Conservation (phyloP, 2,329 filamentous ascomycete species). For the Neonectria sp. region DNA sequence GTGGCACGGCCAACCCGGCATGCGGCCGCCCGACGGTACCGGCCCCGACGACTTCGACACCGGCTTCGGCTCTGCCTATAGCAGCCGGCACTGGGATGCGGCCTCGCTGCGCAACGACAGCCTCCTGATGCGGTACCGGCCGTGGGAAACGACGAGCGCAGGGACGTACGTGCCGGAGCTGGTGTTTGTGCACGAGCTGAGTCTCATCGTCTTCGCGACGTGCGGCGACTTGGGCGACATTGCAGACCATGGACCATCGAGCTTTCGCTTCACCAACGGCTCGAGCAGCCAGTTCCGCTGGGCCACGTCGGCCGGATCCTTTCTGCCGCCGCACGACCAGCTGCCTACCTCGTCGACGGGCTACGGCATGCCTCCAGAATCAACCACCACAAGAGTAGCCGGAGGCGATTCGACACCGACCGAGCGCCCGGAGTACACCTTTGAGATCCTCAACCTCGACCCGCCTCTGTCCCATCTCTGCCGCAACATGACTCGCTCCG, state of each 20-base stretch:
- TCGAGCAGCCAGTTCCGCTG: conserved; percentile 7
- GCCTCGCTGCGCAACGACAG: conserved; percentile 3
- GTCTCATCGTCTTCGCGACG: not conserved
- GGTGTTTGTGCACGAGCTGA: not conserved
- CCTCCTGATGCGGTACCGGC: not conserved
- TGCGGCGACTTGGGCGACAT: not conserved
- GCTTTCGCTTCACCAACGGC: conserved; percentile 9
- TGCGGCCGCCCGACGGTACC: not conserved
- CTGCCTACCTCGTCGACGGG: not conserved
- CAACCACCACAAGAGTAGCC: not conserved
- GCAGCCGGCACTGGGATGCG: not conserved
- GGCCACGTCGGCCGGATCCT: not conserved
- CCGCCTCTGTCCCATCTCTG: not conserved
- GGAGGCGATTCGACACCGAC: not conserved
- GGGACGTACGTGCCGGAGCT: not conserved
- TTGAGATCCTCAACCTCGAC: not conserved
- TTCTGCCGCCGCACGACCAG: not conserved
- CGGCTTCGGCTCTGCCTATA: not conserved
- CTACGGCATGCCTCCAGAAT: not conserved
- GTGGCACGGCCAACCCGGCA: not conserved
- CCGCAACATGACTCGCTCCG: not conserved
- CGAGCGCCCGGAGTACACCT: not conserved
- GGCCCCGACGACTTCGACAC: not conserved
- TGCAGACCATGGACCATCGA: conserved; percentile 1
- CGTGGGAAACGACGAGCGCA: conserved; percentile 2